Evolutionary conservation across 345 rosid species (phyloP).

Genomic region (Aethionema arabicum): DNA sequence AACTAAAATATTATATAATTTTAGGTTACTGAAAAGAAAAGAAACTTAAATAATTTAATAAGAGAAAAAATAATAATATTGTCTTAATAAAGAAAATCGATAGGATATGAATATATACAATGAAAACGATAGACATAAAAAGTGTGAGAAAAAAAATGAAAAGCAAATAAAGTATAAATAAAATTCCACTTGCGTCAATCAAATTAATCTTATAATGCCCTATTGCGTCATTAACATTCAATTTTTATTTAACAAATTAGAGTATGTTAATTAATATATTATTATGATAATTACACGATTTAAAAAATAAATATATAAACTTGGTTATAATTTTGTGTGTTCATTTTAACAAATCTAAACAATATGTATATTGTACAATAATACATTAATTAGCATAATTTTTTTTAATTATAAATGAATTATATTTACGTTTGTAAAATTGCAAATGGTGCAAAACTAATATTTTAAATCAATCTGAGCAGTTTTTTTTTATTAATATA

Average conservation of each 20-base stretch:
- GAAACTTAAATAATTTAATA: neutral
- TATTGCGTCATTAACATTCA: constrained; percentile 29
- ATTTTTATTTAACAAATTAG: constrained; percentile 16
- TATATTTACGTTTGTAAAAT: no score
- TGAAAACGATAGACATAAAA: constrained; percentile 18
- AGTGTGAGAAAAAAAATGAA: constrained; percentile 15
- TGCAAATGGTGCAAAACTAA: no score
- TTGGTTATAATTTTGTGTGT: no score
- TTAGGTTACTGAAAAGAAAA: neutral
- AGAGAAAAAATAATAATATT: neutral
- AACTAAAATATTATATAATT: no score
- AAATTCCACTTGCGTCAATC: constrained; percentile 22
- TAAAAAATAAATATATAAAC: neutral
- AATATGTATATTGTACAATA: no score
- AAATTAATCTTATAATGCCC: constrained; percentile 29
- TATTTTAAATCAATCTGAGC: no score
- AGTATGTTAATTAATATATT: no score
- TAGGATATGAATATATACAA: neutral
- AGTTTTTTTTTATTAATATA: no score
- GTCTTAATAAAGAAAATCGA: no score
- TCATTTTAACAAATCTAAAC: no score
- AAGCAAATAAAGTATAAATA: constrained; percentile 10
- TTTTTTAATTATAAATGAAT: no score
- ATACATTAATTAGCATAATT: no score
- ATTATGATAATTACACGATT: neutral